These are phyloP conservation scores for Epichloe typhina DNA, from an alignment of 2,329 filamentous ascomycete genomes.

Conservation along the genomic window DNA sequence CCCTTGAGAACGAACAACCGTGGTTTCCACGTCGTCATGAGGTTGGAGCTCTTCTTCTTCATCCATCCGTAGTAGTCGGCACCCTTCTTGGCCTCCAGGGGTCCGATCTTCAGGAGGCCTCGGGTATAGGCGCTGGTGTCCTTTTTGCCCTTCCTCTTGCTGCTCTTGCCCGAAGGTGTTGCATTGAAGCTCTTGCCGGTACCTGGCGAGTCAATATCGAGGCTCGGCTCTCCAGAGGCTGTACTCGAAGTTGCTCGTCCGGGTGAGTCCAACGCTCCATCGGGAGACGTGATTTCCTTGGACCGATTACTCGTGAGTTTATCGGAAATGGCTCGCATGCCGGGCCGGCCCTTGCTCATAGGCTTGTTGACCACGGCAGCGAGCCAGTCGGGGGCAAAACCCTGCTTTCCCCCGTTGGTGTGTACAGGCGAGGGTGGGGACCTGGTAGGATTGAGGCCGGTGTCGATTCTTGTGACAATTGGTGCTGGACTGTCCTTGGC, in stretches of 20 bases:
- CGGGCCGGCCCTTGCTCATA: constrained; percentile 39
- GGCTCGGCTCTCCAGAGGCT: constrained; percentile 51
- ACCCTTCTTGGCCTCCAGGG: constrained; percentile 68
- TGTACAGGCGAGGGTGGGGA: constrained; percentile 26
- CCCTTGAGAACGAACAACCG: constrained; percentile 91
- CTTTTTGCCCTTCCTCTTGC: constrained; percentile 77
- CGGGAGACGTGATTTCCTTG: constrained; percentile 38
- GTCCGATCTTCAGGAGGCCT: constrained; percentile 68
- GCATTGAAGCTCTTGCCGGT: constrained; percentile 41
- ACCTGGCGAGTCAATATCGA: constrained; percentile 67
- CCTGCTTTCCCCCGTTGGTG: constrained; percentile 22
- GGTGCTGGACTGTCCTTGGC: constrained; percentile 40
- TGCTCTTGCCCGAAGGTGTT: constrained; percentile 34
- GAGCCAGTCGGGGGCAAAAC: constrained; percentile 43
- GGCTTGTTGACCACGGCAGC: constrained; percentile 36
- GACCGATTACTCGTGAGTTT: constrained; percentile 44
- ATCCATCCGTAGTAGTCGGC: constrained; percentile 98
- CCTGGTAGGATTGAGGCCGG: constrained; percentile 24
- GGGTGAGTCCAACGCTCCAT: constrained; percentile 47
- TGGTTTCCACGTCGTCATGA: constrained; percentile 97
- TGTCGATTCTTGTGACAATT: constrained; percentile 48
- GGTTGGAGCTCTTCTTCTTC: constrained; percentile 94
- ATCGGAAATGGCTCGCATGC: constrained; percentile 79
- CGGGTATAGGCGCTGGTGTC: constrained; percentile 88
- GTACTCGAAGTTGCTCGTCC: constrained; percentile 66